Evolutionary conservation across 2,329 filamentous ascomycete species (phyloP).

Genomic region (Epichloe sibirici): DNA sequence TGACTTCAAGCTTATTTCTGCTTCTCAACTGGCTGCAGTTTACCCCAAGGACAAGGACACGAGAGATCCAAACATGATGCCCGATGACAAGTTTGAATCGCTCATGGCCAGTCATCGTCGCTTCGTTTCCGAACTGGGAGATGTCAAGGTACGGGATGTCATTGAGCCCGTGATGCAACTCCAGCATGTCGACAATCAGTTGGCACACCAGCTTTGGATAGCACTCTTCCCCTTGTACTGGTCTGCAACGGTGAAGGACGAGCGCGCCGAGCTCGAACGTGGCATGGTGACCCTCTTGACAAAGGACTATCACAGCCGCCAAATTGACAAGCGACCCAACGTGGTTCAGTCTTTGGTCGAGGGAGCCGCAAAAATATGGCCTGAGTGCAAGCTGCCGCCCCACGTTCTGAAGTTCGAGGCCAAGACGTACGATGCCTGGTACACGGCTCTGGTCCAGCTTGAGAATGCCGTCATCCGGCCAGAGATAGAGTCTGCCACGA

Average conservation of each 20-base stretch:
- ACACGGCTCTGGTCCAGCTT: conserved; percentile 80
- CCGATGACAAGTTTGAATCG: conserved; percentile 70
- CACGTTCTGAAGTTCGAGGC: conserved; percentile 94
- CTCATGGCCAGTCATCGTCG: conserved; percentile 67
- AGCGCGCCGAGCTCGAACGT: conserved; percentile 80
- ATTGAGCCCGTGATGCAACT: conserved; percentile 84
- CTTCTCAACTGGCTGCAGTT: conserved; percentile 60
- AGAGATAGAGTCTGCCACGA: conserved; percentile 67
- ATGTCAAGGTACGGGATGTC: conserved; percentile 78
- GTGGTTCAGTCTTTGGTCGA: conserved; percentile 88
- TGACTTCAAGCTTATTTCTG: conserved; percentile 68
- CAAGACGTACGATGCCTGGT: conserved; percentile 93
- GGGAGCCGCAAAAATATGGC: conserved; percentile 71
- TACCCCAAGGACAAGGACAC: conserved; percentile 68
- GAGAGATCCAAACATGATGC: conserved; percentile 52
- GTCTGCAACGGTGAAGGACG: conserved; percentile 78
- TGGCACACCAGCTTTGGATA: conserved; percentile 85
- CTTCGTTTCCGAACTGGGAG: conserved; percentile 74
- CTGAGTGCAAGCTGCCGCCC: conserved; percentile 82
- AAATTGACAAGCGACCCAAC: conserved; percentile 90
- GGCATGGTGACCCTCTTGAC: conserved; percentile 83
- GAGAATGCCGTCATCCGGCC: conserved; percentile 82
- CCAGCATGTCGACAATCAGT: conserved; percentile 73
- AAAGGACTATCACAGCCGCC: conserved; percentile 88
- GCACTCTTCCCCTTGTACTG: conserved; percentile 86